Evolutionary conservation across 1,284 basidiomycete genomes (phyloP), one percentile per base, ranked within the genome.

Genomic region (Ceratobasidium sp.): DNA sequence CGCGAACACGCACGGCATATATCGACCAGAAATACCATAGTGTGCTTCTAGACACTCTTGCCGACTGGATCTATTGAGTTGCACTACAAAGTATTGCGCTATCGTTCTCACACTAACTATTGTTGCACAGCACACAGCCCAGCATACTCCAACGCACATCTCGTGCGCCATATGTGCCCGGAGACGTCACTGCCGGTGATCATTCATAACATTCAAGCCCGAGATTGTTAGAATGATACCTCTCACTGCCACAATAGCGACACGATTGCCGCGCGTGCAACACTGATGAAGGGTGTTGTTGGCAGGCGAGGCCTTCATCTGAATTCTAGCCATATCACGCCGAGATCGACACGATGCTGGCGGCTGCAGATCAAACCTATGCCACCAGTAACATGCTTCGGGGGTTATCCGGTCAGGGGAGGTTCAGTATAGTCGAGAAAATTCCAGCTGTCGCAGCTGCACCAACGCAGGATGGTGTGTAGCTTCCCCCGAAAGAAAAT

Each of bases 61-160:
- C n/a, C 18, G 44, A 8, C 11, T 38, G 36, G 9, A 8, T 46
- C 4, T 46, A 16, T n/a, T 6, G 7, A n/a, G 44, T 16, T 46
- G 3, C 7, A 46, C n/a, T 46, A 46, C 44, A 46, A n/a, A 18
- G 8, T n/a, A 38, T n/a, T n/a, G 8, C 8, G 3, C n/a, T 3
- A 3, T 58, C 21, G 6, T 40, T 58, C 56, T 40, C 56, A 58
- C 36, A 36, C 11, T 16, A n/a, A 16, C 44, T 1, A 36, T 58
- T n/a, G 56, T 18, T 58, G 56, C 56, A 58, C 56, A 58, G 56
- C 56, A 33, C 53, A 54, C 56, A 58, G 36, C 56, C 30, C 28
- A 18, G 21, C 11, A 36, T 38, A 23, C 33, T 40, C 56, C 33
- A 58, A 38, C 36, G 44, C n/a, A 46, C 16, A 46, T 46, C 44